Base-by-base conservation (phyloP, 345 rosid species). In the Eucalyptus tenuipes region DNA sequence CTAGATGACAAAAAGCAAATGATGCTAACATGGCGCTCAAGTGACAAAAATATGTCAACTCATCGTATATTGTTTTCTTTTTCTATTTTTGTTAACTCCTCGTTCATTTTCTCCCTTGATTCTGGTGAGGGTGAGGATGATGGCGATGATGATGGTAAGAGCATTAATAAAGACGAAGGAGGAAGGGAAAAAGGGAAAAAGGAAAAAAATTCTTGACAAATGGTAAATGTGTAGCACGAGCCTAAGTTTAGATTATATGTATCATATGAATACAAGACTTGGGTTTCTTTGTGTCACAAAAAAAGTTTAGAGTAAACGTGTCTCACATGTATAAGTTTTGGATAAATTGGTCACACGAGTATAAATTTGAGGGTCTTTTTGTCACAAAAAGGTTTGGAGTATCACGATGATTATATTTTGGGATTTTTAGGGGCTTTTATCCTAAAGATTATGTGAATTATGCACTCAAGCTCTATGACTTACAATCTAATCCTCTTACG, bases 271-370 rank as follows among this genome's bases (percentile, higher is more conserved):
- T 10, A 24, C 9, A 55, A 55, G 61, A 9, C 13, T 24, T 55
- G 29, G 29, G 13, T 55, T 55, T 55, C 0, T 24, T 55, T 55
- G 29, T 55, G 6, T 9, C 3, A 55, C 13, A 4, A 55, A 55
- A 9, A 55, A 9, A 9, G 1, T 10, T 24, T 55, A 10, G 3
- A 3, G 0, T 24, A 55, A 55, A 55, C 0, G 2, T 24, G 13
- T 22, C 13, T 55, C 0, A 55, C 1, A 0, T 0, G 13, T 55
- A 55, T 10, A 55, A 55, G 29, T 55, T 55, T 24, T 13, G 3
- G 13, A 25, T 55, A 22, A 24, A 55, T 24, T 10, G 6, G 11
- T 55, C 29, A 10, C 3, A 9, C 29, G 3, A 24, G 6, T 55
- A 2, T 55, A 25, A 55, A 8, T 55, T 55, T 24, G 61, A 55